These are phyloP conservation scores for Aphanomyces astaci DNA, from an alignment of 352 stramenopile genomes.

Conservation along the genomic window DNA sequence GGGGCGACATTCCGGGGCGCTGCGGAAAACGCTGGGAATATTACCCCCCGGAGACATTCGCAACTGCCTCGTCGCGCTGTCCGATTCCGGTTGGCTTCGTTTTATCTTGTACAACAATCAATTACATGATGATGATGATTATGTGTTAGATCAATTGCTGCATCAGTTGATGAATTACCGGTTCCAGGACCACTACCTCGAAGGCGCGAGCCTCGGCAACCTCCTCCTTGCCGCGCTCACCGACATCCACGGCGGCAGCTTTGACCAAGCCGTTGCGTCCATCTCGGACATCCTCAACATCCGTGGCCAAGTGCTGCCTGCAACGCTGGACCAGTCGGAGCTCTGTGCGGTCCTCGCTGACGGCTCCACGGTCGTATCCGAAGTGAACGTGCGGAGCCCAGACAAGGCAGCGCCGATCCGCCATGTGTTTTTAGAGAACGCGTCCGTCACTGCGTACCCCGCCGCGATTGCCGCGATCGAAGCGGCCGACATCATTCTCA, in stretches of 20 bases:
- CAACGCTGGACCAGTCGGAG: slow-evolving; percentile 78
- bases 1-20: slow-evolving; percentile 62
- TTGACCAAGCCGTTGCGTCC: slow-evolving; percentile 73
- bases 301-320: slow-evolving; percentile 60
- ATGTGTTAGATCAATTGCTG: slow-evolving; percentile 55
- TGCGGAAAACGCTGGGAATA: slow-evolving; percentile 79
- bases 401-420: slow-evolving; percentile 65
- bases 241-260: slow-evolving; percentile 63
- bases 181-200: slow-evolving; percentile 84
- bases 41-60: slow-evolving; percentile 75
- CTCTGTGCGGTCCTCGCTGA: slow-evolving; percentile 70
- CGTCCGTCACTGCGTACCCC: slow-evolving; percentile 55
- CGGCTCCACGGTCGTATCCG: slow-evolving; percentile 60
- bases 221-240: slow-evolving; percentile 70
- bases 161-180: slow-evolving; percentile 86
- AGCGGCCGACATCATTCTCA: slow-evolving; percentile 77
- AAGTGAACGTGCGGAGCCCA: slow-evolving; percentile 75
- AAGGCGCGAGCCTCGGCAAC: slow-evolving; percentile 77
- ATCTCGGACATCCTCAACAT: slow-evolving; percentile 84
- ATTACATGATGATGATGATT: too few species aligned
- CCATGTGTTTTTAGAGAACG: slow-evolving; percentile 69
- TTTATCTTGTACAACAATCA: neutral
- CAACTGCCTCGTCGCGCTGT: slow-evolving; percentile 79
- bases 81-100: slow-evolving; percentile 51
- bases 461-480: slow-evolving; percentile 73